A percentile compares a stretch with the other conserved stretches of the same genome.
These are phyloP conservation scores for Miscanthus lutarioriparius DNA, from an alignment of 176 grass and related monocot genomes.

Conservation along the genomic window DNA sequence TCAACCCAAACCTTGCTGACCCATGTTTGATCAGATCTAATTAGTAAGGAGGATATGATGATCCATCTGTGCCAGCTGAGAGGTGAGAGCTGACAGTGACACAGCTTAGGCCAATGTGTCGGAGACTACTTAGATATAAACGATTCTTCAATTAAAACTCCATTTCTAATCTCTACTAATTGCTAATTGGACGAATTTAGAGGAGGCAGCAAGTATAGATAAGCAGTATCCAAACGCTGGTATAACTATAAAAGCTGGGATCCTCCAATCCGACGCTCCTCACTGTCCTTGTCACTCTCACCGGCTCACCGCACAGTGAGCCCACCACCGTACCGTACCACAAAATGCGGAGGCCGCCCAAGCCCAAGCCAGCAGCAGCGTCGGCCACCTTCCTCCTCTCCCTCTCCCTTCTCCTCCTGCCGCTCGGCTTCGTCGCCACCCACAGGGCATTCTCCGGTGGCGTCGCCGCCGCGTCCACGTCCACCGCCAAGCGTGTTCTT, in stretches of 20 bases:
- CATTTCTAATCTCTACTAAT: too few relatives aligned
- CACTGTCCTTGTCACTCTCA: constrained; percentile 35
- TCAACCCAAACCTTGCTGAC: too few relatives aligned
- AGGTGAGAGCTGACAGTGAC: too few relatives aligned
- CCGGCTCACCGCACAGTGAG: neutral
- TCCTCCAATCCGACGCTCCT: neutral
- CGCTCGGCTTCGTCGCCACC: constrained; percentile 21
- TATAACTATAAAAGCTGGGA: constrained; percentile 7
- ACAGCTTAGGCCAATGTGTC: too few relatives aligned
- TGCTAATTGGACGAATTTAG: neutral
- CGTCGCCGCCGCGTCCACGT: neutral
- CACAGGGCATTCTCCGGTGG: constrained; percentile 19
- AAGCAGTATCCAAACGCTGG: neutral
- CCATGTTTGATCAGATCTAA: too few relatives aligned
- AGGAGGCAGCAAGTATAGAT: too few relatives aligned
- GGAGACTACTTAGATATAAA: too few relatives aligned
- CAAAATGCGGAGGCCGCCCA: neutral
- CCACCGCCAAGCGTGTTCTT: neutral
- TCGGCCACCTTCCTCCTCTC: constrained; percentile 18
- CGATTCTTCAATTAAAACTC: too few relatives aligned
- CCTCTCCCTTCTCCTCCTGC: constrained; percentile 26
- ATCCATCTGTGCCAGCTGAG: too few relatives aligned
- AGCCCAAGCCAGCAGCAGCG: neutral
- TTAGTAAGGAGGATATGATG: too few relatives aligned
- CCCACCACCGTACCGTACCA: constrained; percentile 12